Evolutionary conservation across 768 basidiomycete species (phyloP).

Genomic region (Crassisporium funariophilum): DNA sequence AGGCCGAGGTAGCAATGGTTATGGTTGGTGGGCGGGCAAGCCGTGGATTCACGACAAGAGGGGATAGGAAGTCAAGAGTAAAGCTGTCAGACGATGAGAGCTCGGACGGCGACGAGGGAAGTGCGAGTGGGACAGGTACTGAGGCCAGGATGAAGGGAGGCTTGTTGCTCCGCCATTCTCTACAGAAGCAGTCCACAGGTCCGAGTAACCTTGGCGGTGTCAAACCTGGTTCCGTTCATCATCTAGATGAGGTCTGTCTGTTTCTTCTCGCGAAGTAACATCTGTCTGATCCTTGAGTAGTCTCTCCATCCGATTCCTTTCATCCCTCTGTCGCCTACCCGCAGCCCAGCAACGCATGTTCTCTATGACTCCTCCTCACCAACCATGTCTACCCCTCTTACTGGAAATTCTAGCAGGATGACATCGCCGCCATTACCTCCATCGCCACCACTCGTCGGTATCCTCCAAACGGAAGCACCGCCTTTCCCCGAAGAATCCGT

Average conservation of each 20-base stretch:
- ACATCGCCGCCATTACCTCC: background rate
- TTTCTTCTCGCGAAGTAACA: too few relatives aligned
- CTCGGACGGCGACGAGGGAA: conserved; percentile 17
- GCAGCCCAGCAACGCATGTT: conserved; percentile 28
- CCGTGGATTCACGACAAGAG: conserved; percentile 23
- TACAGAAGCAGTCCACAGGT: conserved; percentile 8
- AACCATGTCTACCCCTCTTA: too few relatives aligned
- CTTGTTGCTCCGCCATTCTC: conserved; percentile 15
- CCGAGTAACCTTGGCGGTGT: conserved; percentile 44
- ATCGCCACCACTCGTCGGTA: background rate
- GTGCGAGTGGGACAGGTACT: conserved; percentile 6
- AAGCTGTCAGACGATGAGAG: too few relatives aligned
- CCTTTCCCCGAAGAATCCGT: background rate
- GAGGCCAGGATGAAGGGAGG: conserved; percentile 9
- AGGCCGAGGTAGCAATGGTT: conserved; percentile 12
- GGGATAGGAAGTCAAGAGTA: too few relatives aligned
- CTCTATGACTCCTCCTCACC: conserved; percentile 24
- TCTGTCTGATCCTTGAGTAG: conserved; percentile 31
- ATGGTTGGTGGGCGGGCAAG: conserved; percentile 24
- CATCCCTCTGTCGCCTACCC: conserved; percentile 49
- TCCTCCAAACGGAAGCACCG: background rate
- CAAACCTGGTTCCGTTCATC: conserved; percentile 51
- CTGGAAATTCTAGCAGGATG: too few relatives aligned
- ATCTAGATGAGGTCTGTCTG: too few relatives aligned
- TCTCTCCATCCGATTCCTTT: conserved; percentile 48